phyloP scores from a whole-genome alignment of 306 rosid genomes.

The Lagenaria siceraria region DNA sequence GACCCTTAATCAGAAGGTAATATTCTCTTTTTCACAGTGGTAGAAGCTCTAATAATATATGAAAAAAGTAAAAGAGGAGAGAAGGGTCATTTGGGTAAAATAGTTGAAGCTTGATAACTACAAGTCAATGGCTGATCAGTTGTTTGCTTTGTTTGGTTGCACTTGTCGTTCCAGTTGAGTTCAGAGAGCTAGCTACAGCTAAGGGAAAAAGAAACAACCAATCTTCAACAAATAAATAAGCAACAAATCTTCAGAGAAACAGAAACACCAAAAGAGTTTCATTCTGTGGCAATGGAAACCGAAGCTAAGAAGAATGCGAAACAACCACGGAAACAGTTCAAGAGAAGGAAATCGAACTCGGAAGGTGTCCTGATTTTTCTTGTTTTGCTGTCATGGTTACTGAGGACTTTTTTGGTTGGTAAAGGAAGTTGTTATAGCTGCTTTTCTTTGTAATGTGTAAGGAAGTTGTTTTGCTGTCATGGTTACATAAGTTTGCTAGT shows the following conservation, averaged over 20 bases:
- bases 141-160: neutral
- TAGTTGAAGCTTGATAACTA: neutral
- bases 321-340: neutral
- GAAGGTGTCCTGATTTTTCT: neutral
- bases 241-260: neutral
- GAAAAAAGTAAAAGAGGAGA: neutral
- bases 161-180: neutral
- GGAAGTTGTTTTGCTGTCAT: no score
- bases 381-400: neutral
- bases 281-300: neutral
- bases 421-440: neutral
- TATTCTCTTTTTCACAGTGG: neutral
- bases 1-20: neutral
- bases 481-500: neutral
- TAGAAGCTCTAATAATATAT: neutral
- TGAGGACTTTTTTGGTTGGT: neutral
- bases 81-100: neutral
- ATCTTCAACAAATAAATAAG: neutral
- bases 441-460: neutral
- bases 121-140: neutral
- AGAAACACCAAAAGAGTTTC: neutral
- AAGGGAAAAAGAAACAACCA: neutral
- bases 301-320: neutral
- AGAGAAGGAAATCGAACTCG: neutral
- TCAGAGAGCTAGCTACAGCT: neutral